phyloP scores from a whole-genome alignment of 805 yeast genomes.

The Candida morakotiae region DNA sequence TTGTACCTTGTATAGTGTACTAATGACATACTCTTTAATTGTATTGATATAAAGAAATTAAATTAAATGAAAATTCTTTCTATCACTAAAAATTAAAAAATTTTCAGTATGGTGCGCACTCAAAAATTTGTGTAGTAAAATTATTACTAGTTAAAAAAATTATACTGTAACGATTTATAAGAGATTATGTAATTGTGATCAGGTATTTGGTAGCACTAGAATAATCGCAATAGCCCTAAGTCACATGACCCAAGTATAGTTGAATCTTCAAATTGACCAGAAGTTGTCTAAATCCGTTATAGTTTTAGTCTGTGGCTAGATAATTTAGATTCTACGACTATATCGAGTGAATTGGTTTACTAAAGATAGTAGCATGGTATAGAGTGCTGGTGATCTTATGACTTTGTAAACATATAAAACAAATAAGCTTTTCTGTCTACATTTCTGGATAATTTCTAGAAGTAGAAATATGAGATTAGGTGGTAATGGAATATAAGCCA shows the following conservation, averaged over 20 bases:
- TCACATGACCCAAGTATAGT: background rate
- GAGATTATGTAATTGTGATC: background rate
- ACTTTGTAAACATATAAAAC: too few species aligned
- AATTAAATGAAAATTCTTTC: slow-evolving; percentile 1
- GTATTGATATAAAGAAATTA: slow-evolving; percentile 3
- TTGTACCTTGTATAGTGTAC: too few species aligned
- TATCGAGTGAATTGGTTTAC: too few species aligned
- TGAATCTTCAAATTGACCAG: background rate
- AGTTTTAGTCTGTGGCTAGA: too few species aligned
- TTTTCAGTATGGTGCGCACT: slow-evolving; percentile 5
- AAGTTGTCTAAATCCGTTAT: too few species aligned
- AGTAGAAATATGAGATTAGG: too few species aligned
- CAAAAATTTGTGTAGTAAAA: background rate
- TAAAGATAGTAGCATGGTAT: too few species aligned
- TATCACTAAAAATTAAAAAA: background rate
- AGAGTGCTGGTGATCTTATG: too few species aligned
- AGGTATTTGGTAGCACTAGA: background rate
- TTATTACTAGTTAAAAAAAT: background rate
- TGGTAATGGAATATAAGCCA: too few species aligned
- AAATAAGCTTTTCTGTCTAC: too few species aligned
- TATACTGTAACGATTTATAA: background rate
- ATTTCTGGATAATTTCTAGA: too few species aligned
- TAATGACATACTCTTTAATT: slow-evolving; percentile 8
- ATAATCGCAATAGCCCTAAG: background rate
- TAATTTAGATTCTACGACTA: too few species aligned